Conservation (phyloP, 495 filamentous ascomycete genomes). For the Podospora didyma region DNA sequence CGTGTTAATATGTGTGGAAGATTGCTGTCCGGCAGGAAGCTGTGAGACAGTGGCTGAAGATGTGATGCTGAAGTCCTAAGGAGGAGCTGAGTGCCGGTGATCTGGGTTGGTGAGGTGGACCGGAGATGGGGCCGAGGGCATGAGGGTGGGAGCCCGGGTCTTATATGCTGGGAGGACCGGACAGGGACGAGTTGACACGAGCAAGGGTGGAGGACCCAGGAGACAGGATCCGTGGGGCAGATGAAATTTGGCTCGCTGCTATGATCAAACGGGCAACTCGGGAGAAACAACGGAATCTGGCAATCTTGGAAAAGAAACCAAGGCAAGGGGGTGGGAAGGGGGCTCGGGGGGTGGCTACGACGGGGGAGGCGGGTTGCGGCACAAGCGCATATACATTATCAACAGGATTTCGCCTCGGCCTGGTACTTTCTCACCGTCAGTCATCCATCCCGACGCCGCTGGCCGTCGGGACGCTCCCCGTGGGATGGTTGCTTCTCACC, state of each 20-base stretch:
- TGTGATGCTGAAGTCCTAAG: background rate
- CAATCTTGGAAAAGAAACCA: constrained; percentile 13
- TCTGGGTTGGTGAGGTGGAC: constrained; percentile 1
- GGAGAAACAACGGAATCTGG: constrained; percentile 1
- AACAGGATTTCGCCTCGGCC: background rate
- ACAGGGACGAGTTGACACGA: background rate
- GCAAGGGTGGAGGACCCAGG: constrained; percentile 17
- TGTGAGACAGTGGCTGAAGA: background rate
- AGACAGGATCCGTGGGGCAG: constrained; percentile 31
- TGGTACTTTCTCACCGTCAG: background rate
- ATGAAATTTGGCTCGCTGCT: constrained; percentile 13
- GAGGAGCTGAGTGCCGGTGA: background rate
- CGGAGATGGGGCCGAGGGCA: background rate
- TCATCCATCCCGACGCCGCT: background rate
- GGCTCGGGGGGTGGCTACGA: too few species aligned
- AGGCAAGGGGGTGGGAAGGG: constrained; percentile 1
- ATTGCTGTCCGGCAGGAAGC: constrained; percentile 1
- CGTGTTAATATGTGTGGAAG: constrained; percentile 8
- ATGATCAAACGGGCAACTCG: constrained; percentile 13
- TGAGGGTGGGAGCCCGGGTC: constrained; percentile 3
- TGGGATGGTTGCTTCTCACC: background rate
- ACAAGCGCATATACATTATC: constrained; percentile 4
- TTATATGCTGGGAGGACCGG: constrained; percentile 11
- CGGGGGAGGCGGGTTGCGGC: constrained; percentile 11
- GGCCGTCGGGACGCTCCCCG: constrained; percentile 1